phyloP scores from a whole-genome alignment of 2,329 filamentous ascomycete species.

The Alternaria consortialis region DNA sequence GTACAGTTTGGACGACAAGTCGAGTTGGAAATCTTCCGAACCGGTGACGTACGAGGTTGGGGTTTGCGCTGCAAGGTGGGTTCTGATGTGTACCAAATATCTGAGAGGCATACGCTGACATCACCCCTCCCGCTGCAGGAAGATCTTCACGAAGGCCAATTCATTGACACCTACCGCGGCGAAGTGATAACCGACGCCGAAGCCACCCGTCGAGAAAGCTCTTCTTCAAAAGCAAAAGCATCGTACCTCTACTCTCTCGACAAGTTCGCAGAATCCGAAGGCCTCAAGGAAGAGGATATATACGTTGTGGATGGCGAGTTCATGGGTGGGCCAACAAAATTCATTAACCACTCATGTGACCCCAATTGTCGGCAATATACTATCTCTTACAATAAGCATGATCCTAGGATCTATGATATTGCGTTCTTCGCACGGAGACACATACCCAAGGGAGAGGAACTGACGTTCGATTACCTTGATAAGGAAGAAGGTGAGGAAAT shows the following conservation, averaged over 20 bases:
- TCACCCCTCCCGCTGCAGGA: constrained; percentile 40
- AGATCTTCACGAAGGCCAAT: constrained; percentile 74
- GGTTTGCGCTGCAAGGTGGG: constrained; percentile 68
- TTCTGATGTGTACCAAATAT: neutral
- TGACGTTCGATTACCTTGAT: constrained; percentile 83
- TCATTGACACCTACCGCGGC: constrained; percentile 81
- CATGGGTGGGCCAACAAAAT: constrained; percentile 79
- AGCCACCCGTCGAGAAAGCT: constrained; percentile 70
- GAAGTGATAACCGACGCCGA: constrained; percentile 63
- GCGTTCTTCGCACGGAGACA: constrained; percentile 77
- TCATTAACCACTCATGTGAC: constrained; percentile 84
- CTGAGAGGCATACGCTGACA: neutral
- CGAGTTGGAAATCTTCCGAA: constrained; percentile 79
- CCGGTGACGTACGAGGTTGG: constrained; percentile 74
- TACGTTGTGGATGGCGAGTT: constrained; percentile 72
- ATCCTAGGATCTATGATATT: constrained; percentile 77
- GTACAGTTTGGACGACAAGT: constrained; percentile 78
- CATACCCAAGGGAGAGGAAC: constrained; percentile 71
- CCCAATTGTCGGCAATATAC: constrained; percentile 83
- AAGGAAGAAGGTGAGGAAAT: constrained; percentile 64
- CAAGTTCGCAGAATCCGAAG: constrained; percentile 74
- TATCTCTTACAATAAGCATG: constrained; percentile 78
- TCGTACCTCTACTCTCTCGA: constrained; percentile 84
- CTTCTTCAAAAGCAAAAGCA: constrained; percentile 69
- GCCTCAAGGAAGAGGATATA: constrained; percentile 53